A percentile compares a stretch with the other conserved stretches of the same genome.
Evolutionary conservation across 2,329 filamentous ascomycete species (phyloP).

Genomic region (Aspergillus arachidicola): DNA sequence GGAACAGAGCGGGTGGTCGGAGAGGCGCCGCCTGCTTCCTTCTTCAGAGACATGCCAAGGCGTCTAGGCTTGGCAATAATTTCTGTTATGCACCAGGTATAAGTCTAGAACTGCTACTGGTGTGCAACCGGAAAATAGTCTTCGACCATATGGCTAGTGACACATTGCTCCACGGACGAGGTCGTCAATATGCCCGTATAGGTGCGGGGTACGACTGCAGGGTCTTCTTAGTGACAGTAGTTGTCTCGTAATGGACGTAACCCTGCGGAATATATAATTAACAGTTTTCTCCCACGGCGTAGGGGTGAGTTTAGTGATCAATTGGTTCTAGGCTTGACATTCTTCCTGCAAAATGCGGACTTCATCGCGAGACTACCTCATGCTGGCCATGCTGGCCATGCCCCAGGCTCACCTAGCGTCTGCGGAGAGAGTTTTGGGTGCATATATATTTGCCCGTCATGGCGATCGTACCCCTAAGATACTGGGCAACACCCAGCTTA

Average conservation of each 20-base stretch:
- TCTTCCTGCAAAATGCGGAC: neutral
- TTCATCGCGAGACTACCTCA: neutral
- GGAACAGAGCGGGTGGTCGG: neutral
- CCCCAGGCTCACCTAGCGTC: neutral
- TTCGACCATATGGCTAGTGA: neutral
- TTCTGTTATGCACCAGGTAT: neutral
- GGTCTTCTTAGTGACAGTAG: too few species aligned
- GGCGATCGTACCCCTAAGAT: neutral
- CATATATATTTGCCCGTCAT: neutral
- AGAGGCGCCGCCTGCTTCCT: neutral
- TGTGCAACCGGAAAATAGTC: neutral
- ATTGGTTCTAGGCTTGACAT: neutral
- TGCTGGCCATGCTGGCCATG: neutral
- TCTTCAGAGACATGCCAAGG: neutral
- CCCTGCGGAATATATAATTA: neutral
- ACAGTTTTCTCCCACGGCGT: too few species aligned
- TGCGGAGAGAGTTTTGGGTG: neutral
- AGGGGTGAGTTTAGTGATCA: too few species aligned
- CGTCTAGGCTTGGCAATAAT: neutral
- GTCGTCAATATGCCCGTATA: neutral
- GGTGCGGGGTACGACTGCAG: neutral
- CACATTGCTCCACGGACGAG: neutral
- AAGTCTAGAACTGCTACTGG: neutral
- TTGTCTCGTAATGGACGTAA: too few species aligned
- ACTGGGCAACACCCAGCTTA: neutral